Conservation (phyloP, 2,329 filamentous ascomycete genomes). For the Aspergillus pseudotamarii region DNA sequence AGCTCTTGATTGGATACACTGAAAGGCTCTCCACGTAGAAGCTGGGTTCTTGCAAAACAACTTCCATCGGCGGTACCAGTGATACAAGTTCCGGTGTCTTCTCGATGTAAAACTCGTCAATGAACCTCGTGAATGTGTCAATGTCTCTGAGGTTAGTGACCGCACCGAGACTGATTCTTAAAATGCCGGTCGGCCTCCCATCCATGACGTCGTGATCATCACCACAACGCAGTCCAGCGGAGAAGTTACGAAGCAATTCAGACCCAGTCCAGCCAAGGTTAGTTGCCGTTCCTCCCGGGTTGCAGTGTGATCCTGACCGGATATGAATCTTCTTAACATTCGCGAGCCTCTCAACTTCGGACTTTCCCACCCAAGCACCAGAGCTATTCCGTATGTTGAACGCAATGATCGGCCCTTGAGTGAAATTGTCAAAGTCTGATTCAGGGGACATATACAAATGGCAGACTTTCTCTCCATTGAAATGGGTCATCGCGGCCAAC, state of each 20-base stretch:
- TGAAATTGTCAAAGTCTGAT: constrained; percentile 48
- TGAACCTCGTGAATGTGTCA: constrained; percentile 68
- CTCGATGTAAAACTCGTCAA: constrained; percentile 68
- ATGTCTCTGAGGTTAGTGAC: constrained; percentile 84
- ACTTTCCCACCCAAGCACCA: constrained; percentile 76
- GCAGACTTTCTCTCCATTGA: constrained; percentile 68
- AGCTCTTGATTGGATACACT: constrained; percentile 94
- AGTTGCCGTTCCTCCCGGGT: constrained; percentile 80
- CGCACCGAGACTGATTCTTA: constrained; percentile 83
- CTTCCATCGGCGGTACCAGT: constrained; percentile 18
- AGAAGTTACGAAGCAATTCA: constrained; percentile 85
- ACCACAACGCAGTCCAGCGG: constrained; percentile 81
- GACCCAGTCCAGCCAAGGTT: constrained; percentile 73
- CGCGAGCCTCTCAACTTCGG: constrained; percentile 86
- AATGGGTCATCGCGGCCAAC: constrained; percentile 66
- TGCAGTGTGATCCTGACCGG: constrained; percentile 86
- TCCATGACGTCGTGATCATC: constrained; percentile 77
- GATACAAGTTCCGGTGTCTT: constrained; percentile 25
- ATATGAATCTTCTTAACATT: constrained; percentile 78
- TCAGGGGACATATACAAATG: constrained; percentile 60
- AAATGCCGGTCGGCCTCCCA: constrained; percentile 84
- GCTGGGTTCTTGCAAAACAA: constrained; percentile 16
- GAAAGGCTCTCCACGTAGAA: constrained; percentile 66
- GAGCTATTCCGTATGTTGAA: constrained; percentile 76
- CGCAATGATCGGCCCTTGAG: constrained; percentile 74